phyloP scores from a whole-genome alignment of 106 monocot species.

The Ottelia alismoides region DNA sequence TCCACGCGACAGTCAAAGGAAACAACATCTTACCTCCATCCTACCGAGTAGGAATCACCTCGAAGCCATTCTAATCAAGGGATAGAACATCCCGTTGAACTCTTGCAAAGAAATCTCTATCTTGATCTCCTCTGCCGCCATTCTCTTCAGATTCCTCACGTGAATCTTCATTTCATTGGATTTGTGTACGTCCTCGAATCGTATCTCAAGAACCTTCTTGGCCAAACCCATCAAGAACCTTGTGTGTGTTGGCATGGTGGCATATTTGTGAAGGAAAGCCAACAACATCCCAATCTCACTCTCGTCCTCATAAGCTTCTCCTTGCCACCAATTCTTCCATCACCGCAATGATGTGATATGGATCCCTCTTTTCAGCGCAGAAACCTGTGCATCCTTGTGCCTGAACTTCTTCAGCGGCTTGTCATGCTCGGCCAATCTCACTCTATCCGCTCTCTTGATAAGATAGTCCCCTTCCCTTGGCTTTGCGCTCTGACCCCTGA shows the following conservation, averaged over 20 bases:
- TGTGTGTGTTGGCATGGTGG: conserved; percentile 58
- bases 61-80: conserved; percentile 63
- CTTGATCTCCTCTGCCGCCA: conserved; percentile 63
- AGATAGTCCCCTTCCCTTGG: conserved; percentile 40
- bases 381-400: conserved; percentile 70
- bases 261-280: conserved; percentile 50
- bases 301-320: conserved; percentile 64
- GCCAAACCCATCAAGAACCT: conserved; percentile 73
- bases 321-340: conserved; percentile 81
- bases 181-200: conserved; percentile 41
- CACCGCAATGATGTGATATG: conserved; percentile 48
- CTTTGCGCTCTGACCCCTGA: conserved; percentile 57
- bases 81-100: conserved; percentile 91
- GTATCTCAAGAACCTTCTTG: conserved; percentile 64
- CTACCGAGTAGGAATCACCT: too few relatives aligned
- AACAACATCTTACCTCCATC: too few relatives aligned
- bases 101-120: conserved; percentile 66
- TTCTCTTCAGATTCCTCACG: conserved; percentile 53
- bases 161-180: conserved; percentile 30
- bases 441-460: conserved; percentile 31
- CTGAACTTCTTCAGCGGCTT: conserved; percentile 72
- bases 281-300: conserved; percentile 60
- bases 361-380: conserved; percentile 36
- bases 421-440: conserved; percentile 65
- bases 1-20: too few relatives aligned